Conservation (phyloP, 2,329 filamentous ascomycete genomes). For the Didymella segeticola region DNA sequence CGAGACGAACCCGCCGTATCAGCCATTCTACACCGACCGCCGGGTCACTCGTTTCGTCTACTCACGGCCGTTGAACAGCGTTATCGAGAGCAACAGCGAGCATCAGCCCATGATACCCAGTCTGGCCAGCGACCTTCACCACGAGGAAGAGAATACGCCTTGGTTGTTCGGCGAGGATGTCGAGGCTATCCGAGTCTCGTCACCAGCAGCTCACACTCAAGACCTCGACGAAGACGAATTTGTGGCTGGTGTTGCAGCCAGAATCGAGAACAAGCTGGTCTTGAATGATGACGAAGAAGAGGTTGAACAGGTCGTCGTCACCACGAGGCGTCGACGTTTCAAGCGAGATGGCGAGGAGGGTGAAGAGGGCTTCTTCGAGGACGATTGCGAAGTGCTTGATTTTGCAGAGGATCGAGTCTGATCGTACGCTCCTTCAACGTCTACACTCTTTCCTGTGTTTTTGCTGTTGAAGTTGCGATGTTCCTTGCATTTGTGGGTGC, state of each 20-base stretch:
- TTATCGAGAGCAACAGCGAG: conserved; percentile 35
- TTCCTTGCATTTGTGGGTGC: not conserved
- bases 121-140: conserved; percentile 40
- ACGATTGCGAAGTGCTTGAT: conserved; percentile 89
- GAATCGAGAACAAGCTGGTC: conserved; percentile 52
- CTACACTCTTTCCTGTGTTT: not conserved
- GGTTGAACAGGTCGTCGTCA: conserved; percentile 81
- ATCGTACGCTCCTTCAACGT: conserved; percentile 1
- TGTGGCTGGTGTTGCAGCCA: conserved; percentile 59
- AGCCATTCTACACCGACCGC: conserved; percentile 92
- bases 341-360: conserved; percentile 63
- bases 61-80: conserved; percentile 41
- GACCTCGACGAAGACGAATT: conserved; percentile 49
- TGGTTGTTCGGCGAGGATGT: conserved; percentile 64
- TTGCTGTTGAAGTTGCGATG: not conserved
- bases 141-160: conserved; percentile 41
- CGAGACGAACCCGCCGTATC: conserved; percentile 93
- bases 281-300: conserved; percentile 62
- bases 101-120: conserved; percentile 27
- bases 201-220: conserved; percentile 44
- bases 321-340: conserved; percentile 71
- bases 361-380: conserved; percentile 81
- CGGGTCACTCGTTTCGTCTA: conserved; percentile 81
- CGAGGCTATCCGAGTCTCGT: conserved; percentile 55
- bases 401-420: conserved; percentile 70